These are phyloP conservation scores for Candida ponderosae DNA, from an alignment of 805 yeast species.

Conservation along the genomic window DNA sequence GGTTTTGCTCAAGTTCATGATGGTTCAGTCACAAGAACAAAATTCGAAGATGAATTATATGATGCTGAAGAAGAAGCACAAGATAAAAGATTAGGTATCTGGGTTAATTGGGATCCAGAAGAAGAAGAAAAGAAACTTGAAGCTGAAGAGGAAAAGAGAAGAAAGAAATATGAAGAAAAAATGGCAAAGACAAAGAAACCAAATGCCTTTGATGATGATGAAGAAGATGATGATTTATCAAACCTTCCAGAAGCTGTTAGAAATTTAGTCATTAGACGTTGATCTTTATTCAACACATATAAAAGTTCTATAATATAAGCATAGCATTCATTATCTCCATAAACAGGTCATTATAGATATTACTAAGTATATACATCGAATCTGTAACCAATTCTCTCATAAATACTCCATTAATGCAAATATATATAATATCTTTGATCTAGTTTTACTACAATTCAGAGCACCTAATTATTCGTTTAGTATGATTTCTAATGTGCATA, in stretches of 20 bases:
- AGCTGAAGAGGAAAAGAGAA: slow-evolving; percentile 18
- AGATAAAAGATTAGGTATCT: slow-evolving; percentile 47
- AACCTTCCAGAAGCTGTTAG: slow-evolving; percentile 20
- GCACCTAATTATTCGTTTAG: no score
- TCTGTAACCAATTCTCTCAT: no score
- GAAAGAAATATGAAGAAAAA: slow-evolving; percentile 17
- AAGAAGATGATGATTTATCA: slow-evolving; percentile 15
- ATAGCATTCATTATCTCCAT: no score
- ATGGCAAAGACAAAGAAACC: slow-evolving; percentile 13
- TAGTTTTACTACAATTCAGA: no score
- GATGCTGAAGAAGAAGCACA: slow-evolving; percentile 62
- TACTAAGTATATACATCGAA: no score
- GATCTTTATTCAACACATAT: background rate
- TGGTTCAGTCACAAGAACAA: slow-evolving; percentile 51
- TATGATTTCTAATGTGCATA: no score
- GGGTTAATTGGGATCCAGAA: slow-evolving; percentile 52
- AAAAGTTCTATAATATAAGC: no score
- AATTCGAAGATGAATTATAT: slow-evolving; percentile 42
- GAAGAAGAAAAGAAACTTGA: slow-evolving; percentile 24
- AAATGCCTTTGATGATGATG: slow-evolving; percentile 16
- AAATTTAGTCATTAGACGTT: slow-evolving; percentile 14
- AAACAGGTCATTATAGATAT: no score
- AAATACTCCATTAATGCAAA: no score
- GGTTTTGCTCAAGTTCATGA: slow-evolving; percentile 66
- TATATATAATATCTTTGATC: no score